A percentile compares a stretch with the other conserved stretches of the same genome.
Evolutionary conservation across 2,329 filamentous ascomycete species (phyloP).

Genomic region (Cladophialophora carrionii): DNA sequence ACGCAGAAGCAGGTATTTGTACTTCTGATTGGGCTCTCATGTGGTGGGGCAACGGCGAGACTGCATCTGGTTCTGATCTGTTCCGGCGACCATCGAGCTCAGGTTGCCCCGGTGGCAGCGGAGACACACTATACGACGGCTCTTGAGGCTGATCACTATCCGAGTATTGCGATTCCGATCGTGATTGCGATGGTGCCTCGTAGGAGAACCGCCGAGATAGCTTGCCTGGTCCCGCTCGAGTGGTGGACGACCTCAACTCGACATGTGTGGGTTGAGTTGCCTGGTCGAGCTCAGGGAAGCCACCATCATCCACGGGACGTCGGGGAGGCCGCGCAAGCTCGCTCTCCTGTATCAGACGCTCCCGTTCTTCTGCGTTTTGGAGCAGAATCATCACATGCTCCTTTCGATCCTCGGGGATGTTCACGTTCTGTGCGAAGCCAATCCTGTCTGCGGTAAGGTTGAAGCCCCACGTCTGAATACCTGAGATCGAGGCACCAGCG

Average conservation of each 20-base stretch:
- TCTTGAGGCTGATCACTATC: not conserved
- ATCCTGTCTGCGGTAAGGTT: constrained; percentile 2
- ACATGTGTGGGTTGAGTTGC: not conserved
- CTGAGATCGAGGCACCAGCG: constrained; percentile 1
- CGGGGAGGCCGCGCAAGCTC: not conserved
- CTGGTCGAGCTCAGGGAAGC: constrained; percentile 1
- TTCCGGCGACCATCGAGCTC: not conserved
- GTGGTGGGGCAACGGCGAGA: not conserved
- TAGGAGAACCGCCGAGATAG: not conserved
- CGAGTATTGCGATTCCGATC: constrained; percentile 1
- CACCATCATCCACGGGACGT: not conserved
- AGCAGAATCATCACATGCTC: constrained; percentile 4
- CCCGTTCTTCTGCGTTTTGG: constrained; percentile 8
- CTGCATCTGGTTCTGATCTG: not conserved
- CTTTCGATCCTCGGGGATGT: constrained; percentile 4
- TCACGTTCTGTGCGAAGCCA: constrained; percentile 10
- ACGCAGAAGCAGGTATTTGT: not conserved
- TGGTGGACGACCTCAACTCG: constrained; percentile 3
- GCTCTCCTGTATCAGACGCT: constrained; percentile 3
- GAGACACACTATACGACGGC: not conserved
- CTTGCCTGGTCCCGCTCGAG: constrained; percentile 4
- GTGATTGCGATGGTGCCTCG: not conserved
- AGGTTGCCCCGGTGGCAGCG: not conserved
- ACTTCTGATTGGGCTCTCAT: not conserved
- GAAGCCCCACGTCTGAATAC: constrained; percentile 9